A percentile compares a stretch with the other conserved stretches of the same genome.
Conservation (phyloP, 1,284 basidiomycete genomes). For the Ganoderma meredithae region DNA sequence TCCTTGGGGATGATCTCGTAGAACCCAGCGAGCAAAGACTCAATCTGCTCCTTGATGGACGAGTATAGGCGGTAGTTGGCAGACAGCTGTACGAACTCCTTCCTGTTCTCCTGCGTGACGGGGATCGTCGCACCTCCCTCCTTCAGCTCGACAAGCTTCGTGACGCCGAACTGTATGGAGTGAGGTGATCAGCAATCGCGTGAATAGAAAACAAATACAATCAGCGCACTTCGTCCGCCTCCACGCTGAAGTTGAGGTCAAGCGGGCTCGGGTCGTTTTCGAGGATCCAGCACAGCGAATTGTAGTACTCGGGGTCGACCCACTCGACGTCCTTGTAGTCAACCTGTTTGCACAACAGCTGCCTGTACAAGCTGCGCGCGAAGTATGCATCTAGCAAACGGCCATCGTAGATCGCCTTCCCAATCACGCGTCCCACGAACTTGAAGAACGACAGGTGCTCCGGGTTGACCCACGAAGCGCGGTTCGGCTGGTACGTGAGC, state of each 20-base stretch:
- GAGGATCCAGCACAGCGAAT: constrained; percentile 90
- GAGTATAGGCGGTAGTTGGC: constrained; percentile 93
- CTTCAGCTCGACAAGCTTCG: constrained; percentile 87
- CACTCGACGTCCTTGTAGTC: constrained; percentile 96
- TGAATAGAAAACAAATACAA: constrained; percentile 12
- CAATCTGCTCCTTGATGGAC: constrained; percentile 97
- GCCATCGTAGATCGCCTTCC: constrained; percentile 95
- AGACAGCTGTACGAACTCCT: constrained; percentile 94
- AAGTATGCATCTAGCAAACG: constrained; percentile 98
- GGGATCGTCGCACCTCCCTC: constrained; percentile 81
- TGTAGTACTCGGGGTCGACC: constrained; percentile 97
- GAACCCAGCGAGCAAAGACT: constrained; percentile 90
- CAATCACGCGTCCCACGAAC: constrained; percentile 97
- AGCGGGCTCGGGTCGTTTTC: constrained; percentile 89
- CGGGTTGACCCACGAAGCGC: constrained; percentile 92
- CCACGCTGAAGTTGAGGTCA: constrained; percentile 90
- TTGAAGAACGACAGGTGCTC: constrained; percentile 99
- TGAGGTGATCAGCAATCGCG: neutral
- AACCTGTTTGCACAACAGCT: constrained; percentile 90
- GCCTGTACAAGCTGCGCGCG: constrained; percentile 93
- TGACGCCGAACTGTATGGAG: constrained; percentile 79
- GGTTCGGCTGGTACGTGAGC: constrained; percentile 96
- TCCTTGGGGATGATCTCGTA: constrained; percentile 96
- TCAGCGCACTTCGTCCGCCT: constrained; percentile 84
- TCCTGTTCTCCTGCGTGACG: constrained; percentile 96